Percentiles rank a stretch among this genome's conserved stretches.
Conservation (phyloP, 164 flowering plant genomes). For the Stephania japonica region DNA sequence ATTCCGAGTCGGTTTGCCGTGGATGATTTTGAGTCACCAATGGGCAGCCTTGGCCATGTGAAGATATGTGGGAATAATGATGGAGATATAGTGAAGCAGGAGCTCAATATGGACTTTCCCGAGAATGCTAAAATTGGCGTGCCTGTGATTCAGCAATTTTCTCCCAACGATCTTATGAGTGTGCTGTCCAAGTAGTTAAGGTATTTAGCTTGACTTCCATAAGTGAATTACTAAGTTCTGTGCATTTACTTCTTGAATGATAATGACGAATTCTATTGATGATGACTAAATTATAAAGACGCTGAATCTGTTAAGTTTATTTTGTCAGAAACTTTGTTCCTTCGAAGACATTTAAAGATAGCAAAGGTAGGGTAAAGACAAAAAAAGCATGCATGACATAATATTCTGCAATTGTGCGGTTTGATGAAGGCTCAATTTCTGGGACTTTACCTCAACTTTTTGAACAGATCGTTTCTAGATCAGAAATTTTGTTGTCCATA, state of each 20-base stretch:
- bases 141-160: slow-evolving; percentile 29
- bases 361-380: too few relatives aligned
- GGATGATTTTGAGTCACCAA: slow-evolving; percentile 41
- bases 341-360: not conserved
- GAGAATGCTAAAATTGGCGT: slow-evolving; percentile 35
- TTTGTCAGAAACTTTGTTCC: not conserved
- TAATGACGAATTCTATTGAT: not conserved
- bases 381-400: too few relatives aligned
- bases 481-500: too few relatives aligned
- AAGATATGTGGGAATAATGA: slow-evolving; percentile 23
- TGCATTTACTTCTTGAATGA: not conserved
- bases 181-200: slow-evolving; percentile 63
- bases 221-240: not conserved
- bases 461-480: not conserved
- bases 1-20: slow-evolving; percentile 55
- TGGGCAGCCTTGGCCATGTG: slow-evolving; percentile 24
- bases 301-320: too few relatives aligned
- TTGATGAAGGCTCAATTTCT: not conserved
- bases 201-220: not conserved
- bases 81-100: slow-evolving; percentile 46
- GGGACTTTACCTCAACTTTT: not conserved
- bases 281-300: too few relatives aligned
- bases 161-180: slow-evolving; percentile 56
- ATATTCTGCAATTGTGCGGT: not conserved
- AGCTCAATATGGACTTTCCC: slow-evolving; percentile 36